Evolutionary conservation across 2,329 filamentous ascomycete species (phyloP).

Genomic region (Aspergillus ruber): DNA sequence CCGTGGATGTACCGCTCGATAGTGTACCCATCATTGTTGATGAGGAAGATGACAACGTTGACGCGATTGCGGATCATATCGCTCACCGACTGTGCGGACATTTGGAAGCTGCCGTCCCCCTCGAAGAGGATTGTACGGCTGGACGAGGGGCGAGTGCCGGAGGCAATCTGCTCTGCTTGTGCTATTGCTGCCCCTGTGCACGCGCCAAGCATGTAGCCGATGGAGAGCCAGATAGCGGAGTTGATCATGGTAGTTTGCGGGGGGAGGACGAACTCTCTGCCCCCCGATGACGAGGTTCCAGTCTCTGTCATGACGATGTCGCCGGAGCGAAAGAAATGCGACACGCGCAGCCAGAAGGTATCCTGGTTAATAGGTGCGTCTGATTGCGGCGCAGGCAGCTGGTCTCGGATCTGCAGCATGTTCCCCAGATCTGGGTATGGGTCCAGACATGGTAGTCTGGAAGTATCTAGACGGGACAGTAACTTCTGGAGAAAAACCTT

Average conservation of each 20-base stretch:
- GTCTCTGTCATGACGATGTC: neutral
- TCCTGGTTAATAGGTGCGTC: neutral
- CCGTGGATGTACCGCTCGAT: slow-evolving; percentile 7
- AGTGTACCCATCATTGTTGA: slow-evolving; percentile 7
- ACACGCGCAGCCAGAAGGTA: too few species aligned
- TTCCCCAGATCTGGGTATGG: neutral
- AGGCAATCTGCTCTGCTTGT: neutral
- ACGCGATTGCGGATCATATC: slow-evolving; percentile 5
- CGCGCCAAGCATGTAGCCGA: slow-evolving; percentile 8
- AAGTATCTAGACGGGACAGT: neutral
- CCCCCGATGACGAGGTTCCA: neutral
- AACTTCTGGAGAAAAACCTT: neutral
- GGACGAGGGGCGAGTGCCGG: neutral
- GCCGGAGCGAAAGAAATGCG: neutral
- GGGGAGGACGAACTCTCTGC: neutral
- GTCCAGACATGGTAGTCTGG: neutral
- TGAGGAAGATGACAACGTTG: slow-evolving; percentile 4
- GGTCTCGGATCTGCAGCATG: neutral
- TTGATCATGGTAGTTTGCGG: neutral
- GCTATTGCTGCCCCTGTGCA: slow-evolving; percentile 3
- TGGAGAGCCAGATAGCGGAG: slow-evolving; percentile 2
- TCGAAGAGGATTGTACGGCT: slow-evolving; percentile 5
- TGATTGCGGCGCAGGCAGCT: neutral
- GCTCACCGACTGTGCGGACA: slow-evolving; percentile 8
- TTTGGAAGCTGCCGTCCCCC: slow-evolving; percentile 12